Evolutionary conservation across 352 stramenopile genomes (phyloP).

Genomic region (Pythium periplocum): DNA sequence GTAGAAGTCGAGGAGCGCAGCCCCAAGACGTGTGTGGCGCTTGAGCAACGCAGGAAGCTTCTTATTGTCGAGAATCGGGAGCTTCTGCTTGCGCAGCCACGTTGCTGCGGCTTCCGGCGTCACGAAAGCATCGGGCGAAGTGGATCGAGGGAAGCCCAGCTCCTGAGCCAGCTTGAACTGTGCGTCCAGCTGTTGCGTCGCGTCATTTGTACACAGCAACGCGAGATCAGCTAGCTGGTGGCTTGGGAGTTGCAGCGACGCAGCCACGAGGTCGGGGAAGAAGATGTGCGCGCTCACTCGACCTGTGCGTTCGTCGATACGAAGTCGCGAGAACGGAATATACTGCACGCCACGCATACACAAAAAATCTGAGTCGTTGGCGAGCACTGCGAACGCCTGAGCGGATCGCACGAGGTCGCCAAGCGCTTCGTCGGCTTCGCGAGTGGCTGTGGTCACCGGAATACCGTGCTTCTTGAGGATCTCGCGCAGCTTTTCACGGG

Average conservation of each 20-base stretch:
- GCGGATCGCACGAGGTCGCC: conserved; percentile 50
- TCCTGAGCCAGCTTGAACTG: conserved; percentile 49
- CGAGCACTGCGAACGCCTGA: conserved; percentile 58
- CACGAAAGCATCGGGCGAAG: conserved; percentile 32
- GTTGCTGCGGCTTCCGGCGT: conserved; percentile 38
- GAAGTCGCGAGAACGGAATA: conserved; percentile 62
- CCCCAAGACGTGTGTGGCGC: conserved; percentile 35
- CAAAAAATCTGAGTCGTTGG: conserved; percentile 87
- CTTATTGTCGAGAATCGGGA: conserved; percentile 56
- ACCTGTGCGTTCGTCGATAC: conserved; percentile 18
- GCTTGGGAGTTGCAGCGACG: conserved; percentile 47
- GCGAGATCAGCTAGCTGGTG: conserved; percentile 81
- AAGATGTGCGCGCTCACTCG: conserved; percentile 72
- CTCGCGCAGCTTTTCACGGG: conserved; percentile 57
- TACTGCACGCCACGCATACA: conserved; percentile 79
- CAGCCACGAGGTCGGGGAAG: conserved; percentile 50
- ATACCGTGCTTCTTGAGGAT: conserved; percentile 49
- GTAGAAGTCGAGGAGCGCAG: conserved; percentile 67
- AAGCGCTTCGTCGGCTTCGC: conserved; percentile 77
- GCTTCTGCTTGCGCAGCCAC: conserved; percentile 43
- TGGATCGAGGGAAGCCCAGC: conserved; percentile 52
- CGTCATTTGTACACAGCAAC: conserved; percentile 86
- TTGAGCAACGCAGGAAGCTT: conserved; percentile 1
- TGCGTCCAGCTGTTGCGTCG: conserved; percentile 60
- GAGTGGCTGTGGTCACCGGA: conserved; percentile 39